A percentile compares a stretch with the other conserved stretches of the same genome.
phyloP scores from a whole-genome alignment of 192 early-diverging fungal genomes.

The Linnemannia exigua region DNA sequence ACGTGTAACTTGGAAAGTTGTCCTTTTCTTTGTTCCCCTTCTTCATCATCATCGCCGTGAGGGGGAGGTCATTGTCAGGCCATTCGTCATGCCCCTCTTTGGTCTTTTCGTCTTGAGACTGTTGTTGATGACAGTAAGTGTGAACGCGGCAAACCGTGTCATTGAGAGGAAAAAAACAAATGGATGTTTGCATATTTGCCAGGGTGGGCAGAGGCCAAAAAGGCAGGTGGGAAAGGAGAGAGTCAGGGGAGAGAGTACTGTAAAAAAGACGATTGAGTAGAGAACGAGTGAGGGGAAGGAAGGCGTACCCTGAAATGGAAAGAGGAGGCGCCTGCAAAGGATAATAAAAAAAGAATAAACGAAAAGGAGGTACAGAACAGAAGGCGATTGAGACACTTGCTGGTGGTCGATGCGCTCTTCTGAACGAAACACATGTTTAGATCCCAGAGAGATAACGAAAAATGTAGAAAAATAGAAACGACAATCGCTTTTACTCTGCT shows the following conservation, averaged over 20 bases:
- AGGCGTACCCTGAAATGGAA: not conserved
- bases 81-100: not conserved
- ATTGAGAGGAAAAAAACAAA: not conserved
- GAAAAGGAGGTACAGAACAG: not conserved
- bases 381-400: not conserved
- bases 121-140: not conserved
- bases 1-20: not conserved
- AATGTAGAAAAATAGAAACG: not conserved
- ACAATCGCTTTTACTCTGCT: not conserved
- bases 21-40: not conserved
- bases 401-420: slow-evolving; percentile 6
- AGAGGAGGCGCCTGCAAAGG: not conserved
- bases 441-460: not conserved
- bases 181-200: not conserved
- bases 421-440: not conserved
- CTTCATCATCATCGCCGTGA: not conserved
- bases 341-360: not conserved
- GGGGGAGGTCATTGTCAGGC: not conserved
- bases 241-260: not conserved
- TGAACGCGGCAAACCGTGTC: not conserved
- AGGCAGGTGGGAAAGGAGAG: not conserved
- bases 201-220: not conserved
- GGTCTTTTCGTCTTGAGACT: not conserved
- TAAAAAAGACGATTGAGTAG: not conserved
- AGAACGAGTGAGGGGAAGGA: not conserved